phyloP scores from a whole-genome alignment of 306 rosid genomes.

The Prunus padus region DNA sequence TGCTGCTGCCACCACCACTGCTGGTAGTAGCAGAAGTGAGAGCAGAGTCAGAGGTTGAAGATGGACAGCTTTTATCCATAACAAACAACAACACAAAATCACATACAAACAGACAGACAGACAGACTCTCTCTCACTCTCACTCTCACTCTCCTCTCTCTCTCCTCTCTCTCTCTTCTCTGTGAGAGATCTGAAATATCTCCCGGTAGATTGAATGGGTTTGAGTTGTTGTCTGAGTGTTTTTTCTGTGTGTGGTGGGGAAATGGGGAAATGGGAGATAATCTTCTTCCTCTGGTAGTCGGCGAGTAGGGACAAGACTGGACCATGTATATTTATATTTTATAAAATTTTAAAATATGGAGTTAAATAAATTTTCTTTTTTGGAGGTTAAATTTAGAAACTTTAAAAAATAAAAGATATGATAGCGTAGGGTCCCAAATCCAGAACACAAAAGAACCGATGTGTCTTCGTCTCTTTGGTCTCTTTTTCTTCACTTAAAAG shows the following conservation, averaged over 20 bases:
- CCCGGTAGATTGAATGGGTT: neutral
- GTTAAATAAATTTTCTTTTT: neutral
- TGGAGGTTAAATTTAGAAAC: neutral
- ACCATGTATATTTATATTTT: neutral
- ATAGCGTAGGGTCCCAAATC: slow-evolving; percentile 2
- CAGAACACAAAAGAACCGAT: slow-evolving; percentile 9
- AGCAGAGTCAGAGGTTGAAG: slow-evolving; percentile 39
- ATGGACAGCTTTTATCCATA: slow-evolving; percentile 47
- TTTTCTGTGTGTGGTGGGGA: neutral
- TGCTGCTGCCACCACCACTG: neutral
- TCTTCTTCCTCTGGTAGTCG: slow-evolving; percentile 22
- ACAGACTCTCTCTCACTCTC: slow-evolving; percentile 23
- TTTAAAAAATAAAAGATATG: neutral
- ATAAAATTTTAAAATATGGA: neutral
- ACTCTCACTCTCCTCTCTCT: slow-evolving; percentile 29
- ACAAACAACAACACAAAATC: neutral
- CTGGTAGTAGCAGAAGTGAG: slow-evolving; percentile 1
- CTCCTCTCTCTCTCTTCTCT: slow-evolving; percentile 20
- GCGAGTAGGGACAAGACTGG: slow-evolving; percentile 34
- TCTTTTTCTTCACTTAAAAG: slow-evolving; percentile 27
- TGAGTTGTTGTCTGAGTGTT: no score
- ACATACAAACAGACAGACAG: neutral
- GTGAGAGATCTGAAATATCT: neutral
- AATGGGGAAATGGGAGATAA: slow-evolving; percentile 13
- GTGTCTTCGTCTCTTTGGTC: slow-evolving; percentile 10